Evolutionary conservation across 2,329 filamentous ascomycete species (phyloP), one percentile per base, ranked within the genome.

Genomic region (Raffaelea arxii): DNA sequence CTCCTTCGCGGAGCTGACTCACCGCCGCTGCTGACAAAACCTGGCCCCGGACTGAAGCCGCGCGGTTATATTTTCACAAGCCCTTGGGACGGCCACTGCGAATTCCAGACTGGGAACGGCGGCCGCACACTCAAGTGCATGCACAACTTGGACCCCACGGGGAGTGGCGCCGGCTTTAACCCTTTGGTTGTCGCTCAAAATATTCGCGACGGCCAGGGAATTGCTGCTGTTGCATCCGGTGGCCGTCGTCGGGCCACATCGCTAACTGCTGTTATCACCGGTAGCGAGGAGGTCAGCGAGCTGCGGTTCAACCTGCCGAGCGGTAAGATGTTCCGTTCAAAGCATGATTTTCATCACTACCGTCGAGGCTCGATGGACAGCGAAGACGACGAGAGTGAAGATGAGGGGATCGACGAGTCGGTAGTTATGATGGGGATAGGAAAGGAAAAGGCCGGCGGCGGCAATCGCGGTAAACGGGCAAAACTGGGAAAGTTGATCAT

Each of bases 401-500:
- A 41, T 4, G 27, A 25, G 18, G 37, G 46, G 10, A 61, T 56
- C 22, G 65, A 67, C 12, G 74, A 53, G 9, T 58, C 63, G 10
- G 64, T 64, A 60, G 36, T 65, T 66, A 59, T 27, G 42, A 5
- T 92, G 3, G 84, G 80, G 21, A 70, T 96, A 0, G 91, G 89
- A 1, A 78, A 78, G 53, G 91, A 97, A 63, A 78, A 77, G 47
- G 90, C 90, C 0, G 91, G 91, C 2, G 91, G 91, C 21, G 91
- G 91, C 0, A 84, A 86, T 58, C 76, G 83, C 39, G 91, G 91
- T 0, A 89, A 86, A 62, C 79, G 86, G 57, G 90, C 88, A 4
- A 98, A 98, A 68, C 69, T 98, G 56, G 92, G 91, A 1, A 98
- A 97, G 65, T 68, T 98, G 44, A 88, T 97, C 44, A 75, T 98